Percentiles rank a stretch among this genome's conserved stretches.
Conservation (phyloP, 2,329 filamentous ascomycete genomes). For the Biscogniauxia mediterranea region DNA sequence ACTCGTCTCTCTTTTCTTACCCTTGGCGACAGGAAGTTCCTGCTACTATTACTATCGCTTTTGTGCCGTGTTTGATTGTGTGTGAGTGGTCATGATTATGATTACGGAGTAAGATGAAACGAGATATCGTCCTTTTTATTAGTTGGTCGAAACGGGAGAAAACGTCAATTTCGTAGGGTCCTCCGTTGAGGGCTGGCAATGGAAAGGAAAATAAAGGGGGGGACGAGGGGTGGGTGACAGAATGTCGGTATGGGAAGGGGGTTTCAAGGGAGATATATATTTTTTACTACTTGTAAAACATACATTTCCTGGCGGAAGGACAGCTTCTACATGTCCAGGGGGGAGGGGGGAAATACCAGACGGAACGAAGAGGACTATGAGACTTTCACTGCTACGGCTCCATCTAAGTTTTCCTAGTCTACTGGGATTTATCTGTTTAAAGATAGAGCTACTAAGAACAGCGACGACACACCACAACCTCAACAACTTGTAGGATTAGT, state of each 20-base stretch:
- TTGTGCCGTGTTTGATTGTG: not conserved
- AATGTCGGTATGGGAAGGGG: not conserved
- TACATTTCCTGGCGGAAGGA: not conserved
- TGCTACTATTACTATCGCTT: not conserved
- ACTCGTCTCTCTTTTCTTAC: not conserved
- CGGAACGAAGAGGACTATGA: no score
- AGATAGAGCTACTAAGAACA: no score
- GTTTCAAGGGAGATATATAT: not conserved
- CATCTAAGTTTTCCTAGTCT: no score
- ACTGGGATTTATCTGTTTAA: no score
- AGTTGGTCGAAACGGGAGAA: no score
- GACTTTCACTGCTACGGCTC: no score
- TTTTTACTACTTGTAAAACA: not conserved
- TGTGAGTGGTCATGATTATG: not conserved
- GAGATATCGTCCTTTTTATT: not conserved
- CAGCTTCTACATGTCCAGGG: no score
- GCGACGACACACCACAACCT: no score
- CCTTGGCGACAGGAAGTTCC: constrained; percentile 1
- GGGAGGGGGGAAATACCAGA: not conserved
- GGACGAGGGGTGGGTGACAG: no score
- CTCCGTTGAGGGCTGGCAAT: not conserved
- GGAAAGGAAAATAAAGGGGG: not conserved
- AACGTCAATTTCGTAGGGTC: not conserved
- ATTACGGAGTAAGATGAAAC: not conserved
- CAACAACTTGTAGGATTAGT: no score